Evolutionary conservation across 768 basidiomycete species (phyloP).

Genomic region (Boletus eberwhitei): DNA sequence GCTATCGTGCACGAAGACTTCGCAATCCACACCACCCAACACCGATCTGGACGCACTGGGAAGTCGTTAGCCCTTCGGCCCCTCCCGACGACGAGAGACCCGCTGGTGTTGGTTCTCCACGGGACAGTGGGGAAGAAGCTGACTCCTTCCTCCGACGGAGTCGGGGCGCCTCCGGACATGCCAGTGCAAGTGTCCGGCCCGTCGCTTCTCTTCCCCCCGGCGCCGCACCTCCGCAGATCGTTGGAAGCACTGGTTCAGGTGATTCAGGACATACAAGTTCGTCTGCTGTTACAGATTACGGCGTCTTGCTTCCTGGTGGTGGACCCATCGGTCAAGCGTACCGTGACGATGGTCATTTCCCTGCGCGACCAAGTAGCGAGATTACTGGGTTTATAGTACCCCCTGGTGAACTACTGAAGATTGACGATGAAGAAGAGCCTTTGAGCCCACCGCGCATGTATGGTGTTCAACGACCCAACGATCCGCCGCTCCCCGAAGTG

Average conservation of each 20-base stretch:
- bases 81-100: constrained; percentile 32
- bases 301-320: constrained; percentile 29
- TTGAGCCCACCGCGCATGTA: constrained; percentile 30
- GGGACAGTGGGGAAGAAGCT: constrained; percentile 65
- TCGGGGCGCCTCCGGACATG: constrained; percentile 16
- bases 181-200: constrained; percentile 13
- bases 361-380: constrained; percentile 32
- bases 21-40: constrained; percentile 20
- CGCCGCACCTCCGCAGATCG: constrained; percentile 31
- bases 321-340: constrained; percentile 34
- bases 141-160: constrained; percentile 59
- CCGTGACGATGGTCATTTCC: constrained; percentile 19
- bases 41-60: constrained; percentile 44
- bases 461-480: constrained; percentile 16
- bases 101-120: constrained; percentile 65
- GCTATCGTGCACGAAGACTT: constrained; percentile 25
- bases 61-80: constrained; percentile 34
- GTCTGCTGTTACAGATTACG: constrained; percentile 38
- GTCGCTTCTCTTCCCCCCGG: constrained; percentile 31
- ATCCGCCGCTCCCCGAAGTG: constrained; percentile 25
- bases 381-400: constrained; percentile 35
- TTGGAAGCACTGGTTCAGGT: constrained; percentile 40
- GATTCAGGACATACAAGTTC: constrained; percentile 39
- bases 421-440: constrained; percentile 34
- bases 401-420: constrained; percentile 33